Evolutionary conservation across 108 stramenopile genomes (phyloP).

Genomic region (Aurantiochytrium sp.): DNA sequence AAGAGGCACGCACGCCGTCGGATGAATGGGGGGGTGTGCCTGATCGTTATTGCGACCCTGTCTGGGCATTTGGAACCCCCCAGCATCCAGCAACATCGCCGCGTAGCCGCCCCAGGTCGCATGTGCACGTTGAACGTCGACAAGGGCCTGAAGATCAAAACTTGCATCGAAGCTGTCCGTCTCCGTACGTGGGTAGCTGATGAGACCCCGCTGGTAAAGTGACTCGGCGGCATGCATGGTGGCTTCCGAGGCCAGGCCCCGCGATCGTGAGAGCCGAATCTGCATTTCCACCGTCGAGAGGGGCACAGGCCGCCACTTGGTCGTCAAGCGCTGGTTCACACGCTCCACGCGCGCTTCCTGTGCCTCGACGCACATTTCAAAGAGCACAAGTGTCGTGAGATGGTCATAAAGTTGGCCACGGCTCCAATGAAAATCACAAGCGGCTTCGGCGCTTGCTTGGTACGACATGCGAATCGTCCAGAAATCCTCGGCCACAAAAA

Average conservation of each 20-base stretch:
- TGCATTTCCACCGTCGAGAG: slow-evolving; percentile 94
- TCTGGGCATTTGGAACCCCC: slow-evolving; percentile 34
- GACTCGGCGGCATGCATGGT: slow-evolving; percentile 90
- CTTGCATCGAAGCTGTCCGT: slow-evolving; percentile 85
- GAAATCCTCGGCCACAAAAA: slow-evolving; percentile 87
- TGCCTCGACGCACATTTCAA: slow-evolving; percentile 75
- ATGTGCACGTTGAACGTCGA: slow-evolving; percentile 50
- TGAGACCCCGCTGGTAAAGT: slow-evolving; percentile 80
- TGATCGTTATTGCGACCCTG: slow-evolving; percentile 77
- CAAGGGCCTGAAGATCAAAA: slow-evolving; percentile 65
- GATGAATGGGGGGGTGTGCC: slow-evolving; percentile 98
- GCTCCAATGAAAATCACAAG: slow-evolving; percentile 68
- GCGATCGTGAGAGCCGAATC: slow-evolving; percentile 76
- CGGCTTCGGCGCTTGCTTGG: not conserved
- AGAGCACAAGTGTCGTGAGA: slow-evolving; percentile 56
- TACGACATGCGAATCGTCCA: slow-evolving; percentile 57
- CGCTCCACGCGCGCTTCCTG: slow-evolving; percentile 62
- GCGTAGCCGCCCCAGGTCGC: slow-evolving; percentile 42
- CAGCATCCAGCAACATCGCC: slow-evolving; percentile 29
- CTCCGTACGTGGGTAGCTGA: slow-evolving; percentile 94
- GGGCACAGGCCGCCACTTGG: slow-evolving; percentile 83
- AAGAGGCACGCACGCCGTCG: slow-evolving; percentile 81
- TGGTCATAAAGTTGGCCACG: slow-evolving; percentile 79
- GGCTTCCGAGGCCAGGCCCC: slow-evolving; percentile 73
- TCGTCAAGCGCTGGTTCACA: slow-evolving; percentile 44